Evolutionary conservation across 179 eudicot genomes (phyloP).

Genomic region (Sideroxylon spinosum): DNA sequence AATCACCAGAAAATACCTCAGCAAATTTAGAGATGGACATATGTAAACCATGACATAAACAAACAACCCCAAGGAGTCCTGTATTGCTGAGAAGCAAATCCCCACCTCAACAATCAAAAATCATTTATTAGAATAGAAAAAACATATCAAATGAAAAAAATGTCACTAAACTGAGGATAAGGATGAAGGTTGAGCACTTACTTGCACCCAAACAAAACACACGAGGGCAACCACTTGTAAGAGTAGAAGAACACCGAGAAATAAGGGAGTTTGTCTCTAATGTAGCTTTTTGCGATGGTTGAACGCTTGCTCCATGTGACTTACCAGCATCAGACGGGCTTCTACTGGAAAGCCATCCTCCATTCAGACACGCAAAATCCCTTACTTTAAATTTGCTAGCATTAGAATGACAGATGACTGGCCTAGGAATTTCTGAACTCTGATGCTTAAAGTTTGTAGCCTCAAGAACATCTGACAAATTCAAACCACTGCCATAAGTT

Average conservation of each 20-base stretch:
- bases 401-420: slow-evolving; percentile 22
- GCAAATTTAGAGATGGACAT: slow-evolving; percentile 62
- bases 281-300: slow-evolving; percentile 24
- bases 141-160: neutral
- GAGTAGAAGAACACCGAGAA: slow-evolving; percentile 23
- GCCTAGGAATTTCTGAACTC: slow-evolving; percentile 17
- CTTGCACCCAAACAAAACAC: slow-evolving; percentile 63
- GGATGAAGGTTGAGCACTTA: slow-evolving; percentile 28
- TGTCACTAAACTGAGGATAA: slow-evolving; percentile 3
- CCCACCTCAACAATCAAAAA: slow-evolving; percentile 42
- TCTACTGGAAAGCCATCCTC: slow-evolving; percentile 14
- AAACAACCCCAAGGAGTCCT: slow-evolving; percentile 64
- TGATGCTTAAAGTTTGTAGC: slow-evolving; percentile 21
- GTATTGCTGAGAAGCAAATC: slow-evolving; percentile 55
- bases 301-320: slow-evolving; percentile 20
- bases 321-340: slow-evolving; percentile 25
- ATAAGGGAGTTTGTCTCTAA: slow-evolving; percentile 23
- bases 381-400: slow-evolving; percentile 22
- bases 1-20: slow-evolving; percentile 40
- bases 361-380: slow-evolving; percentile 19
- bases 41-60: slow-evolving; percentile 60
- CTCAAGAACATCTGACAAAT: slow-evolving; percentile 29
- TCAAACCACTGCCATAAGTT: slow-evolving; percentile 19
- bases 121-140: slow-evolving; percentile 6
- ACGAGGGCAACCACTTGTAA: slow-evolving; percentile 43